These are phyloP conservation scores for Cladorrhinum sp. DNA, from an alignment of 2,329 filamentous ascomycete genomes.

Conservation along the genomic window DNA sequence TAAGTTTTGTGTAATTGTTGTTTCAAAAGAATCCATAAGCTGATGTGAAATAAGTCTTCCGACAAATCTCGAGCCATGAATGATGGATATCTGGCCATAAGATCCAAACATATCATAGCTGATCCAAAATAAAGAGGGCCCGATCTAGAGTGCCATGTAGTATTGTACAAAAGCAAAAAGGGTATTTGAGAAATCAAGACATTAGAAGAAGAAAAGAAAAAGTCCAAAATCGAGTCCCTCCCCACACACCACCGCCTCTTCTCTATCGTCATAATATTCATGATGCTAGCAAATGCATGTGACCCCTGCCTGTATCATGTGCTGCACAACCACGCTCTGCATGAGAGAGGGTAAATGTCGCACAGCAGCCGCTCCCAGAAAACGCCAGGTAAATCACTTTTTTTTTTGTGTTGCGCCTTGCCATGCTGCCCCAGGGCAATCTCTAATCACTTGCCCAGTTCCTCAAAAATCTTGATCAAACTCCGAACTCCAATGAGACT, in stretches of 20 bases:
- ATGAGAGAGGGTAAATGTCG: not conserved
- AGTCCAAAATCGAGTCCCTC: slow-evolving; percentile 6
- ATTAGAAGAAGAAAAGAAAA: not conserved
- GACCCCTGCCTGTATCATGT: not conserved
- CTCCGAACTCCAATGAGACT: slow-evolving; percentile 69
- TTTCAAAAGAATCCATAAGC: too few relatives aligned
- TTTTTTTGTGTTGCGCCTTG: not conserved
- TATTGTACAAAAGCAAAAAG: slow-evolving; percentile 10
- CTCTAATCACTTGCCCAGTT: slow-evolving; percentile 46
- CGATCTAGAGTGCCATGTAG: not conserved
- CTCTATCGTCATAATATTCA: slow-evolving; percentile 12
- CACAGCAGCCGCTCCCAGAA: not conserved
- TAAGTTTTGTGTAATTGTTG: too few relatives aligned
- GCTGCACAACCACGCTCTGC: not conserved
- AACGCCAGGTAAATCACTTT: not conserved
- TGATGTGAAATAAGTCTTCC: too few relatives aligned
- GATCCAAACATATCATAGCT: not conserved
- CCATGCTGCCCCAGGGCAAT: not conserved
- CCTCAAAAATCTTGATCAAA: slow-evolving; percentile 66
- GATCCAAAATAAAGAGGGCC: not conserved
- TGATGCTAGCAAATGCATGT: slow-evolving; percentile 17
- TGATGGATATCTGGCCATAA: too few relatives aligned
- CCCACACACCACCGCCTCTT: not conserved
- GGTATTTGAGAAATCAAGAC: slow-evolving; percentile 19
- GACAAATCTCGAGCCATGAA: too few relatives aligned